These are phyloP conservation scores for Phialophora tarda DNA, from an alignment of 2,329 filamentous ascomycete genomes.

Conservation along the genomic window DNA sequence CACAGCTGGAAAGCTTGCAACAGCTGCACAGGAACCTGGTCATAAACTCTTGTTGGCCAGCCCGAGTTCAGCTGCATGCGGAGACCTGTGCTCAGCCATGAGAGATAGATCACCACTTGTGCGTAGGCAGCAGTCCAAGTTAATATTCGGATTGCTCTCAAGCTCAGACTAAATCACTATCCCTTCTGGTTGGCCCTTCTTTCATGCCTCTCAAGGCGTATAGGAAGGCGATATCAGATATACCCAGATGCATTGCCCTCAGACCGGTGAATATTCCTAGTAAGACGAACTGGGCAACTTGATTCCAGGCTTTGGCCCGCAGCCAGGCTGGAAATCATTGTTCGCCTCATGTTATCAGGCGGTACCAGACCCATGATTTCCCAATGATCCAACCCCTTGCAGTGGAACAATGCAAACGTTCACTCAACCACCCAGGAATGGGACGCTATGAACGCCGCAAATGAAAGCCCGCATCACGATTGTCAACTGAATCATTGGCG, in stretches of 20 bases:
- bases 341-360: neutral
- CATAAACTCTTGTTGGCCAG: neutral
- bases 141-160: neutral
- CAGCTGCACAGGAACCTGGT: constrained; percentile 2
- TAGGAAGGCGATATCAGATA: neutral
- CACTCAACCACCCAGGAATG: neutral
- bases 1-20: neutral
- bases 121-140: neutral
- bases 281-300: neutral
- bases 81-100: neutral
- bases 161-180: neutral
- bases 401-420: neutral
- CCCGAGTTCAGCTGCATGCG: neutral
- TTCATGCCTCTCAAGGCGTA: neutral
- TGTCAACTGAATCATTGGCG: neutral
- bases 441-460: neutral
- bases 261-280: neutral
- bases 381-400: neutral
- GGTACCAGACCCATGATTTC: neutral
- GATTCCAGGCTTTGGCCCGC: too few species aligned
- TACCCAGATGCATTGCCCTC: neutral
- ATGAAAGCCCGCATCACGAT: neutral
- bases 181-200: neutral
- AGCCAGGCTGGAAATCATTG: neutral
- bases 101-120: neutral